Conservation (phyloP, 2,329 filamentous ascomycete genomes). For the Colletotrichum falcatum region DNA sequence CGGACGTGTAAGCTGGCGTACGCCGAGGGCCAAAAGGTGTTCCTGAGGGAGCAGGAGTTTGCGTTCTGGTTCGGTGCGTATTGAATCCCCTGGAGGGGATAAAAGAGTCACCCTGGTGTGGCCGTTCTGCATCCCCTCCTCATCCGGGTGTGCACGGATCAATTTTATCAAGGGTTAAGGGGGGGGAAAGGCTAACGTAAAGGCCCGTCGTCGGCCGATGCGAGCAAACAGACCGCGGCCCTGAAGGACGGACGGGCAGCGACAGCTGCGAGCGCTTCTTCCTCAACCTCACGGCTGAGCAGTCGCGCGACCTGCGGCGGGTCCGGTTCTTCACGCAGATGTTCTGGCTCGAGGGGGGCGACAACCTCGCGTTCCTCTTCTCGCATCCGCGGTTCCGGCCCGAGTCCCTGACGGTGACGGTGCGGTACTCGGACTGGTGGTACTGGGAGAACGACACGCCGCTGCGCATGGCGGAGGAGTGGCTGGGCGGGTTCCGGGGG, state of each 20-base stretch:
- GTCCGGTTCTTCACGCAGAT: slow-evolving; percentile 59
- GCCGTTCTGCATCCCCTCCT: neutral
- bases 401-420: slow-evolving; percentile 55
- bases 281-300: slow-evolving; percentile 15
- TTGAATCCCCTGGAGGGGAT: too few species aligned
- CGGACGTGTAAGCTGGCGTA: slow-evolving; percentile 52
- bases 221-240: slow-evolving; percentile 24
- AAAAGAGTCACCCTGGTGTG: neutral
- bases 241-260: slow-evolving; percentile 1
- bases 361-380: slow-evolving; percentile 46
- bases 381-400: slow-evolving; percentile 49
- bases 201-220: neutral
- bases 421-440: slow-evolving; percentile 64
- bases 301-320: slow-evolving; percentile 42
- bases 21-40: slow-evolving; percentile 25
- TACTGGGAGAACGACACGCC: slow-evolving; percentile 54
- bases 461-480: slow-evolving; percentile 51
- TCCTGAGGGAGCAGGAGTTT: slow-evolving; percentile 28
- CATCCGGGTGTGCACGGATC: too few species aligned
- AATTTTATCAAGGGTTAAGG: neutral
- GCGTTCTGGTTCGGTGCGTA: slow-evolving; percentile 33
- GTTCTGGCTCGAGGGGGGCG: slow-evolving; percentile 51
- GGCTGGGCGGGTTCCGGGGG: slow-evolving; percentile 48
- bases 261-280: slow-evolving; percentile 8
- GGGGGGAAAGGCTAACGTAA: neutral